These are phyloP conservation scores for Carallia brachiata DNA, from an alignment of 345 rosid species.

Conservation along the genomic window DNA sequence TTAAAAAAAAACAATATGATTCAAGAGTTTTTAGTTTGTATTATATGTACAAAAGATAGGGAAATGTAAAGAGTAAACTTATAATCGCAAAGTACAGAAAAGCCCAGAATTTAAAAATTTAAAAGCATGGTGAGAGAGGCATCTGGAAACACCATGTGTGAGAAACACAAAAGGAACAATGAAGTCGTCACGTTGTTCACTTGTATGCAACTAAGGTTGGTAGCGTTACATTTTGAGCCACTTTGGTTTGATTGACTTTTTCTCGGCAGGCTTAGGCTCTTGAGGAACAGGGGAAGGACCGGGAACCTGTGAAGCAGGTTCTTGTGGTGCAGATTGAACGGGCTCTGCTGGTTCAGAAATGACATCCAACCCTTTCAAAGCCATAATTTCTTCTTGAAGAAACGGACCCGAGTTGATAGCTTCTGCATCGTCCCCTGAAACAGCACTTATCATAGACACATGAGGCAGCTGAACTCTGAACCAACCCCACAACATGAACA, in stretches of 20 bases:
- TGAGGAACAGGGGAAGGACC: slow-evolving; percentile 42
- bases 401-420: slow-evolving; percentile 44
- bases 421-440: slow-evolving; percentile 47
- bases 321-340: slow-evolving; percentile 35
- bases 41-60: too few relatives aligned
- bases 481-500: too few relatives aligned
- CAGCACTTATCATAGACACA: slow-evolving; percentile 1
- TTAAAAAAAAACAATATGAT: too few relatives aligned
- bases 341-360: slow-evolving; percentile 42
- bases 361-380: slow-evolving; percentile 68
- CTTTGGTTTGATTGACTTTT: slow-evolving; percentile 72
- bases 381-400: slow-evolving; percentile 68
- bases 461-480: too few relatives aligned
- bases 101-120: too few relatives aligned
- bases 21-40: too few relatives aligned
- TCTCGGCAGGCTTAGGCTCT: slow-evolving; percentile 53
- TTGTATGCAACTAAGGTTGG: background rate
- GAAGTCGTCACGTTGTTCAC: slow-evolving; percentile 3
- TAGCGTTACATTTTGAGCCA: slow-evolving; percentile 83
- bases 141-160: background rate
- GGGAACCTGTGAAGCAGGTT: slow-evolving; percentile 36
- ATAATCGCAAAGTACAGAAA: too few relatives aligned
- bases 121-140: background rate
- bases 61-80: too few relatives aligned
- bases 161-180: background rate